Conservation (phyloP, 2,329 filamentous ascomycete species). For the Myriosclerotinia scirpicola region DNA sequence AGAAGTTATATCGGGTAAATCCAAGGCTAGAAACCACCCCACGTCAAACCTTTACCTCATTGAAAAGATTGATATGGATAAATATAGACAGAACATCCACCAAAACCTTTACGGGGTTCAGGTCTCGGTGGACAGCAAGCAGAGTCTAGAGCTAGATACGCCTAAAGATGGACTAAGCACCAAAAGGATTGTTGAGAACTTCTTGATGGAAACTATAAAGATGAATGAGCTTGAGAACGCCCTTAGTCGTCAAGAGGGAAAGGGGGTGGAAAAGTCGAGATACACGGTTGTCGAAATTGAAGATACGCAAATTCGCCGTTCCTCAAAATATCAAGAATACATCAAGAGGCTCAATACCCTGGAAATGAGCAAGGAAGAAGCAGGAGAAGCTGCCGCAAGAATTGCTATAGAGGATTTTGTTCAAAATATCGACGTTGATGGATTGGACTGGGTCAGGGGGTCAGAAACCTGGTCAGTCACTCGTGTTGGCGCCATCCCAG, state of each 20-base stretch:
- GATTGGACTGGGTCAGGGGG: constrained; percentile 10
- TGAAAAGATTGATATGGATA: neutral
- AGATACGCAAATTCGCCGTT: constrained; percentile 13
- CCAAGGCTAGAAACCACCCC: neutral
- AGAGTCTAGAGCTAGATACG: too few species aligned
- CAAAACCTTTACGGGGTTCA: constrained; percentile 5
- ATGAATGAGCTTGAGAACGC: constrained; percentile 15
- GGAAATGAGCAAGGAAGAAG: constrained; percentile 2
- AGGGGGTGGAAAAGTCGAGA: neutral
- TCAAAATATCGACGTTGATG: constrained; percentile 4
- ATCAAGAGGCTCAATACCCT: neutral
- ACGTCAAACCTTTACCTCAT: neutral
- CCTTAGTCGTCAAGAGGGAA: neutral
- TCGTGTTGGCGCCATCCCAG: neutral
- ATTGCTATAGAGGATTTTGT: neutral
- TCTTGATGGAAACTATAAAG: constrained; percentile 4
- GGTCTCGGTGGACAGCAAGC: too few species aligned
- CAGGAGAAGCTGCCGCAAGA: neutral
- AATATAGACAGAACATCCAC: neutral
- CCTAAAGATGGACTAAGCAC: neutral
- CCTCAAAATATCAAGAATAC: neutral
- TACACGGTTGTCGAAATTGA: constrained; percentile 1
- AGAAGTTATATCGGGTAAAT: neutral
- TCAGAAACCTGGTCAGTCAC: constrained; percentile 14
- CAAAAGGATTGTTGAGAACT: neutral